phyloP scores from a whole-genome alignment of 2,329 filamentous ascomycete genomes.

The Pyricularia sp. region DNA sequence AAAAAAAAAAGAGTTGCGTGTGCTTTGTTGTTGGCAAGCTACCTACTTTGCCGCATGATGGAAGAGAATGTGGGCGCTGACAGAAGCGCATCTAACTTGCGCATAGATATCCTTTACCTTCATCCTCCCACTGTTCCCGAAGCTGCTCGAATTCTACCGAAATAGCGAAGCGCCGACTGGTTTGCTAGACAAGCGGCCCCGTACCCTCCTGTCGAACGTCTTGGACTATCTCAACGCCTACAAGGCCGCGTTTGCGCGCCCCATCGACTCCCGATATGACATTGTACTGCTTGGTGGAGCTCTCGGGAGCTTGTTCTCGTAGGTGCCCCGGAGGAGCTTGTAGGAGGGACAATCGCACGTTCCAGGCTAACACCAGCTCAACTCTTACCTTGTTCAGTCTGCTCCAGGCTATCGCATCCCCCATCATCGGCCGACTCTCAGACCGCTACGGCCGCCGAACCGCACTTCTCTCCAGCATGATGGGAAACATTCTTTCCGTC shows the following conservation, averaged over 20 bases:
- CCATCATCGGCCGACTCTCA: constrained; percentile 80
- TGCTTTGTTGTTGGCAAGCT: background rate
- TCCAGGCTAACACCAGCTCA: constrained; percentile 1
- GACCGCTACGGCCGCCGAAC: constrained; percentile 81
- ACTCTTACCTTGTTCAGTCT: constrained; percentile 39
- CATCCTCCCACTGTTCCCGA: constrained; percentile 91
- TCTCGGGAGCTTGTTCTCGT: constrained; percentile 82
- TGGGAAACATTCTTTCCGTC: constrained; percentile 85
- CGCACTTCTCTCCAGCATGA: constrained; percentile 85
- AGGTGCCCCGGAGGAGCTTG: constrained; percentile 14
- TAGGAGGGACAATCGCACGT: background rate
- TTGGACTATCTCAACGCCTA: constrained; percentile 83
- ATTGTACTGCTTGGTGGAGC: constrained; percentile 92
- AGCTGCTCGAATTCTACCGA: constrained; percentile 92
- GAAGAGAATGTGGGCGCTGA: background rate
- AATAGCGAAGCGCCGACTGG: constrained; percentile 59
- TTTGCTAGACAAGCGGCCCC: constrained; percentile 27
- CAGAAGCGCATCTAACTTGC: background rate
- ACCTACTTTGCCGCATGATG: background rate
- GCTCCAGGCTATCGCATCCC: constrained; percentile 85
- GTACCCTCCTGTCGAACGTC: constrained; percentile 68
- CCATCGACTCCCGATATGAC: constrained; percentile 94
- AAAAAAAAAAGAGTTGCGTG: background rate
- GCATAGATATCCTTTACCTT: constrained; percentile 92
- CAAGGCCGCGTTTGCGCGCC: constrained; percentile 84